phyloP scores from a whole-genome alignment of 2,329 filamentous ascomycete genomes.

The Trichoderma sp. region DNA sequence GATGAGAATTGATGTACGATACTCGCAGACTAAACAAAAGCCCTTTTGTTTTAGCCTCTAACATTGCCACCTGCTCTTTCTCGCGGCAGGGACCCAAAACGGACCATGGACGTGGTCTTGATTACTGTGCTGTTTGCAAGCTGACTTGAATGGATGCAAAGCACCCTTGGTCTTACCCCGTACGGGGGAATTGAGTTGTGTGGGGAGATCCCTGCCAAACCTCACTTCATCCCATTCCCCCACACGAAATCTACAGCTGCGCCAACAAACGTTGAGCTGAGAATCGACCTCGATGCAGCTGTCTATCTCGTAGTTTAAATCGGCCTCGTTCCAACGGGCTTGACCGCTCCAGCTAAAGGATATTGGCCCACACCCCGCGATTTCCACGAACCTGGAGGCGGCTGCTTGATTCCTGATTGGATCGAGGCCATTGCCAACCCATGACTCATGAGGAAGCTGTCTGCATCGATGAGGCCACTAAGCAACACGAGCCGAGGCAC shows the following conservation, averaged over 20 bases:
- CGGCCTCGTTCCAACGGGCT: not conserved
- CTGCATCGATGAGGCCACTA: not conserved
- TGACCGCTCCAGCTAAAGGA: constrained; percentile 1
- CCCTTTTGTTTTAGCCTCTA: not conserved
- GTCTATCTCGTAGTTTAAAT: constrained; percentile 3
- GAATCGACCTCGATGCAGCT: not conserved
- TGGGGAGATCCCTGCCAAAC: constrained; percentile 5
- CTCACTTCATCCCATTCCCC: not conserved
- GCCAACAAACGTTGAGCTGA: not conserved
- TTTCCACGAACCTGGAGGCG: not conserved
- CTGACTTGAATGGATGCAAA: not conserved
- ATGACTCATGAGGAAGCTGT: constrained; percentile 17
- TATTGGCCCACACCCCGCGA: constrained; percentile 14
- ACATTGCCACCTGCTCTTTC: not conserved
- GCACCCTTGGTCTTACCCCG: not conserved
- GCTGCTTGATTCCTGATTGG: not conserved
- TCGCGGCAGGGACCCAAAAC: not conserved
- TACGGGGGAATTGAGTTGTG: constrained; percentile 1
- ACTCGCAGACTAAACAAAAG: not conserved
- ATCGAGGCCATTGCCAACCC: not conserved
- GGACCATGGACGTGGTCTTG: not conserved
- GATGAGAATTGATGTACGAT: not conserved
- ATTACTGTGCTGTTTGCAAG: not conserved
- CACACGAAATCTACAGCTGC: not conserved
- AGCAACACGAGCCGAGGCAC: constrained; percentile 7